phyloP scores from a whole-genome alignment of 768 basidiomycete genomes.

The Strobilomyces echinocephalus region DNA sequence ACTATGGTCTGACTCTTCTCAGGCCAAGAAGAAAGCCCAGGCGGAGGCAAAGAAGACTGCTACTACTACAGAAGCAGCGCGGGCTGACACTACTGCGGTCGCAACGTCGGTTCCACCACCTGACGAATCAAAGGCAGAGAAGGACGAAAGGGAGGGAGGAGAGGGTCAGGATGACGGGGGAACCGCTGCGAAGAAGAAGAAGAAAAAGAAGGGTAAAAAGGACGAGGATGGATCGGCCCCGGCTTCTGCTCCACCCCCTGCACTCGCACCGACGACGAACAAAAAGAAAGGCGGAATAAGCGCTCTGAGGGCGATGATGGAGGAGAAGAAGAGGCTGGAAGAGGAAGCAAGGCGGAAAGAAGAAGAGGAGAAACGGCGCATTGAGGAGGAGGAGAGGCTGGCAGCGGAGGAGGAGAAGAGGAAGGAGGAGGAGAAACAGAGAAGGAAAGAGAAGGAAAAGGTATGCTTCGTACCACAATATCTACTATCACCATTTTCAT shows the following conservation, averaged over 20 bases:
- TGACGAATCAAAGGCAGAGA: constrained; percentile 31
- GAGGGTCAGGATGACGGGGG: constrained; percentile 54
- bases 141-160: constrained; percentile 62
- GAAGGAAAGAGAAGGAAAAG: constrained; percentile 87
- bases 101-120: constrained; percentile 16
- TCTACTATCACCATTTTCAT: constrained; percentile 1
- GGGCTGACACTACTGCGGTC: constrained; percentile 21
- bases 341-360: constrained; percentile 70
- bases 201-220: constrained; percentile 78
- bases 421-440: constrained; percentile 80
- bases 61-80: constrained; percentile 29
- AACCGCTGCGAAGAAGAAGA: constrained; percentile 69
- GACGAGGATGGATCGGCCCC: constrained; percentile 59
- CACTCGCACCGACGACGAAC: constrained; percentile 34
- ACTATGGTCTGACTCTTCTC: constrained; percentile 10
- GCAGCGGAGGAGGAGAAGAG: constrained; percentile 71
- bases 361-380: constrained; percentile 74
- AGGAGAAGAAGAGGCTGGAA: constrained; percentile 83
- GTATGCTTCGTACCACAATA: constrained; percentile 31
- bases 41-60: constrained; percentile 74
- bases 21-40: constrained; percentile 80
- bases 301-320: constrained; percentile 86
- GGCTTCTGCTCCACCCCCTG: constrained; percentile 30
- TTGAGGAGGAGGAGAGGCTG: constrained; percentile 84
- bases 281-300: constrained; percentile 80